phyloP scores from a whole-genome alignment of 2,329 filamentous ascomycete genomes.

The Xylariomycetidae sp. region DNA sequence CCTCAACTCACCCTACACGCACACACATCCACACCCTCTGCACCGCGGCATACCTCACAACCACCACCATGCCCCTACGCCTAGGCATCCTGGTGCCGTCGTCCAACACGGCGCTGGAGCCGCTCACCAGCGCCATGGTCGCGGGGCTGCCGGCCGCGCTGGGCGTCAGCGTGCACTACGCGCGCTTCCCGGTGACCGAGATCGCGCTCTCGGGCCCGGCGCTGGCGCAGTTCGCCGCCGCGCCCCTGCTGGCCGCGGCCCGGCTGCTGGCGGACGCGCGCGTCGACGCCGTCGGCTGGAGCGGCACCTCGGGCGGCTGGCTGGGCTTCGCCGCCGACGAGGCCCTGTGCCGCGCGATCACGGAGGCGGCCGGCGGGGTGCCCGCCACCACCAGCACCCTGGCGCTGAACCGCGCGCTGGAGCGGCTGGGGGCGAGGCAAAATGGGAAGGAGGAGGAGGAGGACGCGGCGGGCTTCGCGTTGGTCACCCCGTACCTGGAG shows the following conservation, averaged over 20 bases:
- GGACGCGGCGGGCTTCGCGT: slow-evolving; percentile 26
- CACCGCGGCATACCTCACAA: no score
- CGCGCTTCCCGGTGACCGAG: slow-evolving; percentile 33
- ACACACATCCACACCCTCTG: no score
- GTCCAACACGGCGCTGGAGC: slow-evolving; percentile 38
- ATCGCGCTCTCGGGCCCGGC: slow-evolving; percentile 29
- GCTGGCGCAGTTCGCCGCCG: slow-evolving; percentile 26
- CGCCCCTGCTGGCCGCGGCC: slow-evolving; percentile 26
- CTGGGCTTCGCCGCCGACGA: slow-evolving; percentile 35
- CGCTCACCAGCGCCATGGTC: slow-evolving; percentile 32
- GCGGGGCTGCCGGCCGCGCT: slow-evolving; percentile 21
- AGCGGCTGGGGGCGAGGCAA: slow-evolving; percentile 18
- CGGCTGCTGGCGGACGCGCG: slow-evolving; percentile 30
- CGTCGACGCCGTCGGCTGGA: slow-evolving; percentile 33
- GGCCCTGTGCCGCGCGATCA: slow-evolving; percentile 31
- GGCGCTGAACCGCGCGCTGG: slow-evolving; percentile 30
- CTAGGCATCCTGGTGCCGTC: slow-evolving; percentile 37
- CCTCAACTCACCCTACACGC: no score
- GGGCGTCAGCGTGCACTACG: slow-evolving; percentile 34
- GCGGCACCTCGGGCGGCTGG: slow-evolving; percentile 32
- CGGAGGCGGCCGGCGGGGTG: slow-evolving; percentile 26
- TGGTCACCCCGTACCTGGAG: slow-evolving; percentile 36
- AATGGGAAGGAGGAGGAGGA: no score
- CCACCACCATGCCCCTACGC: slow-evolving; percentile 8
- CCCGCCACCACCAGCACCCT: slow-evolving; percentile 35